Evolutionary conservation across 192 early-diverging fungal genomes (phyloP).

Genomic region (Backusella morwellensis): DNA sequence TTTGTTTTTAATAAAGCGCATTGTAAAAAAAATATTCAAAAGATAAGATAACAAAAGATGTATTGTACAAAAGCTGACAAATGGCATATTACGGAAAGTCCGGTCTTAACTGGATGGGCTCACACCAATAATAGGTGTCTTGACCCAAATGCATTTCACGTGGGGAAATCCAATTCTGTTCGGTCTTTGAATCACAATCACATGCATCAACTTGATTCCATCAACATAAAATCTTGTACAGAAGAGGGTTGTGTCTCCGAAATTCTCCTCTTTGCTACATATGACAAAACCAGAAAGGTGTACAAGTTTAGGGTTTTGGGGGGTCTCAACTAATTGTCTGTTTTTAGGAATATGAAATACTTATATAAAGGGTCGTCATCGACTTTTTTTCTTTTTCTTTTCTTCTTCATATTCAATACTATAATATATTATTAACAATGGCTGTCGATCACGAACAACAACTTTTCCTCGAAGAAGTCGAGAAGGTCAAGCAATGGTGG

Average conservation of each 20-base stretch:
- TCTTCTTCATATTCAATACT: constrained; percentile 9
- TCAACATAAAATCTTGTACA: not conserved
- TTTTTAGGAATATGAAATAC: not conserved
- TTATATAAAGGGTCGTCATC: not conserved
- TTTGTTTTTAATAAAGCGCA: constrained; percentile 4
- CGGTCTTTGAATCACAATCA: constrained; percentile 11
- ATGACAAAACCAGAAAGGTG: not conserved
- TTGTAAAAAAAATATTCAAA: not conserved
- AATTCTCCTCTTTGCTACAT: constrained; percentile 3
- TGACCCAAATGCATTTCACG: constrained; percentile 9
- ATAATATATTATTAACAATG: constrained; percentile 10
- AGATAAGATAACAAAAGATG: not conserved
- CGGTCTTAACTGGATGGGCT: not conserved
- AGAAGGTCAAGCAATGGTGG: constrained; percentile 90
- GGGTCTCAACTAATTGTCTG: not conserved
- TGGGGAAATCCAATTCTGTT: not conserved
- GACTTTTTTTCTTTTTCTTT: not conserved
- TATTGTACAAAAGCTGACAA: constrained; percentile 10
- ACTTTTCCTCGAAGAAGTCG: constrained; percentile 78
- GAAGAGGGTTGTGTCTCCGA: not conserved
- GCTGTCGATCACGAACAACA: constrained; percentile 62
- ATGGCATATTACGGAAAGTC: constrained; percentile 13
- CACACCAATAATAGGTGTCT: not conserved
- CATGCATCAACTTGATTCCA: constrained; percentile 1
- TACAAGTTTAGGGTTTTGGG: not conserved